Conservation (phyloP, 23 red algal species). For the Gracilaria gracilis region DNA sequence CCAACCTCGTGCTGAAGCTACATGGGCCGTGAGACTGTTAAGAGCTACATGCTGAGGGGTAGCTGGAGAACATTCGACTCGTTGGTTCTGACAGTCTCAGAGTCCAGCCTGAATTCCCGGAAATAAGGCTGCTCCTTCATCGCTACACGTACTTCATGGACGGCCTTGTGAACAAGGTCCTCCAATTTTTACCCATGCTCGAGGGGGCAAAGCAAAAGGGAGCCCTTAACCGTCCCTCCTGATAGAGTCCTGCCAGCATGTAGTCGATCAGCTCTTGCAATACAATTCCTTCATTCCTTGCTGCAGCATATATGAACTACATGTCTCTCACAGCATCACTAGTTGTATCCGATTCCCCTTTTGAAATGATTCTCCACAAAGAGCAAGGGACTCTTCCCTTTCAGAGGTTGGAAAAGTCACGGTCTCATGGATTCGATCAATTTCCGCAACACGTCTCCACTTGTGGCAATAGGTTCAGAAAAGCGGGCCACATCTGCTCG, state of each 20-base stretch:
- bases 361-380: neutral
- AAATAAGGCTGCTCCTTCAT: neutral
- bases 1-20: neutral
- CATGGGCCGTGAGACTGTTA: neutral
- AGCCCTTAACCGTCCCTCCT: neutral
- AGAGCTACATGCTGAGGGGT: neutral
- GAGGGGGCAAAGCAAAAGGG: neutral
- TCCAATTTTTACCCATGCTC: neutral
- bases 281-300: neutral
- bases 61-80: neutral
- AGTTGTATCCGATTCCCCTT: neutral
- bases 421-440: conserved; percentile 35
- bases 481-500: conserved; percentile 17
- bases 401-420: neutral
- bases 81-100: neutral
- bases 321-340: neutral
- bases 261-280: neutral
- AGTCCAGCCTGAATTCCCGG: neutral
- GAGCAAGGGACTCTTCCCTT: neutral
- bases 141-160: neutral
- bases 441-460: conserved; percentile 34
- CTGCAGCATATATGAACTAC: neutral
- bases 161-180: neutral
- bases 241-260: neutral
- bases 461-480: conserved; percentile 3